Conservation (phyloP, 768 basidiomycete genomes). For the Termitomyces sp. region DNA sequence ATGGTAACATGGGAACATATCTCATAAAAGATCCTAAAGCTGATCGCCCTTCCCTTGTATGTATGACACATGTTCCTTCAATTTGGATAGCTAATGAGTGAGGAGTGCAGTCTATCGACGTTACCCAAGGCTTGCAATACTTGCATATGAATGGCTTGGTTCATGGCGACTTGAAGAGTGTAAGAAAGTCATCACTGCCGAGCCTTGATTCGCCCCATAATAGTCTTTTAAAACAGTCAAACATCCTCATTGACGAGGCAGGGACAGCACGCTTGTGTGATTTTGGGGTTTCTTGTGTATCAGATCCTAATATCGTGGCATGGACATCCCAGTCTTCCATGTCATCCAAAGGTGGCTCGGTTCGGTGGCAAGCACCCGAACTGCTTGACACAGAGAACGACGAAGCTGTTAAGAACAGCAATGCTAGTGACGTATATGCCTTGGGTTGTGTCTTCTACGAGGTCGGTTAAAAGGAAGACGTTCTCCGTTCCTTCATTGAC, state of each 20-base stretch:
- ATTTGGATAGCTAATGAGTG: too few species aligned
- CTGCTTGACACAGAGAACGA: background rate
- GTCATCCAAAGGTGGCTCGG: background rate
- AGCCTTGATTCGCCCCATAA: background rate
- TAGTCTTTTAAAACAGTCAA: background rate
- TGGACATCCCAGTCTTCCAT: background rate
- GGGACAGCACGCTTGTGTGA: background rate
- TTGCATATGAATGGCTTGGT: background rate
- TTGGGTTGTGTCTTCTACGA: background rate
- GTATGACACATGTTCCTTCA: background rate
- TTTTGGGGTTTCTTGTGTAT: background rate
- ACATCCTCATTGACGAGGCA: background rate
- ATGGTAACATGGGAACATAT: background rate
- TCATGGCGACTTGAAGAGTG: background rate
- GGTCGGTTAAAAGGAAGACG: background rate
- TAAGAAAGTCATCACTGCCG: background rate
- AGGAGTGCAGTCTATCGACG: background rate
- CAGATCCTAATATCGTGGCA: background rate
- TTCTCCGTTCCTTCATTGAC: background rate
- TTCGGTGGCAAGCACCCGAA: conserved; percentile 1
- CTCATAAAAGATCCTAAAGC: background rate
- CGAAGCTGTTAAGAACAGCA: background rate
- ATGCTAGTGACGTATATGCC: background rate
- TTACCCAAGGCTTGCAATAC: background rate
- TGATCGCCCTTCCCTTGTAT: background rate